Evolutionary conservation across 2,329 filamentous ascomycete genomes (phyloP), one percentile per base, ranked within the genome.

Genomic region (Ophiostoma quercus): DNA sequence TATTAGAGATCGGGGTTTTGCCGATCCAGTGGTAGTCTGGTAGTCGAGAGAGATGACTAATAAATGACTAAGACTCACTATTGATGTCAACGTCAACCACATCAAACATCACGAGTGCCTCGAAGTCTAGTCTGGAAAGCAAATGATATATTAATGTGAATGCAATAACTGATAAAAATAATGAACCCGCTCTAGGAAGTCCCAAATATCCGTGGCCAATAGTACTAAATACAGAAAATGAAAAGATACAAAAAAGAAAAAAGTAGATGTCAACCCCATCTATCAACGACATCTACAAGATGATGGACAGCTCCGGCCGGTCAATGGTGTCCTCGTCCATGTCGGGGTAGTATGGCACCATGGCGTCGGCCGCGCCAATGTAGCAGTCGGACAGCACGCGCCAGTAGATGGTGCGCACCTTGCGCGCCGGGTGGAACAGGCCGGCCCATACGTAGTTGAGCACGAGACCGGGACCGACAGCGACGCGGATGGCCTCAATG

Each of bases 381-480:
- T 99, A 99, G 3, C 94, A 92, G 79, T 97, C 93, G 76, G 99
- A 99, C 82, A 97, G 97, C 62, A 99, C 82, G 71, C 95, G 85
- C 94, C 95, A 99, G 82, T 98, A 99, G 25, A 96, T 95, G 73
- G 88, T 90, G 72, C 95, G 87, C 69, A 99, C 95, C 82, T 98
- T 98, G 73, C 95, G 87, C 2, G 95, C 95, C 0, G 95, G 94
- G 78, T 99, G 96, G 84, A 99, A 99, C 22, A 99, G 84, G 22
- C 95, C 95, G 0, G 95, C 94, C 94, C 94, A 98, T 71, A 98
- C 90, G 79, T 99, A 99, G 82, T 99, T 99, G 85, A 99, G 90
- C 47, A 97, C 92, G 29, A 96, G 83, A 2, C 95, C 95, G 0
- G 93, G 92, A 0, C 95, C 95, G 63, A 98, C 90, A 0, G 94